Base-by-base conservation (phyloP, 2,329 filamentous ascomycete genomes). In the Dactylellina haptotyla region DNA sequence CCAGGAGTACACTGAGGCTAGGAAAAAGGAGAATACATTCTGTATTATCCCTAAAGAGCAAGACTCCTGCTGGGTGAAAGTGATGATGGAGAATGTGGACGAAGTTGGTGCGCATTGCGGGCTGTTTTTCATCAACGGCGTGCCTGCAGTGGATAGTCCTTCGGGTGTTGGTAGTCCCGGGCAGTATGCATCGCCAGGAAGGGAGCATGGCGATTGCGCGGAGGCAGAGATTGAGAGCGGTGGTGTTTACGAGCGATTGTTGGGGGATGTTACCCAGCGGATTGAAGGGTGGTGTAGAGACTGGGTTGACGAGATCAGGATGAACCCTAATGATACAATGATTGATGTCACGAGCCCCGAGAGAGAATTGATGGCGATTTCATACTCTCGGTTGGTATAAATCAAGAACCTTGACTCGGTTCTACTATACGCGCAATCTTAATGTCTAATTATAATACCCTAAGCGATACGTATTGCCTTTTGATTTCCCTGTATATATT, bases 71-170 rank as follows among this genome's bases (percentile, higher is more conserved):
- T 97, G 93, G 93, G 83, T 93, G 0, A 84, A 89, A 46, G 86
- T 97, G 1, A 89, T 88, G 77, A 95, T 97, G 90, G 86, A 89
- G 67, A 88, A 88, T 58, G 88, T 95, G 73, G 93, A 96, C 79
- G 91, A 96, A 80, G 90, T 96, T 0, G 88, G 87, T 4, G 93
- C 93, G 8, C 93, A 96, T 79, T 94, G 91, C 75, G 89, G 90
- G 0, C 82, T 97, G 57, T 97, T 96, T 82, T 87, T 73, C 28
- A 34, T 73, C 1, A 73, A 66, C 41, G 69, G 69, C 0, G 69
- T 73, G 4, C 30, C 61, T 1, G 61, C 46, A 2, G 61, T 12
- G 4, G 43, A 63, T 16, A 62, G 91, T 10, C 82, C 69, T 1
- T 87, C 0, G 88, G 89, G 4, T 84, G 88, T 89, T 91, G 66